Evolutionary conservation across 768 basidiomycete genomes (phyloP).

Genomic region (Suillus discolor): DNA sequence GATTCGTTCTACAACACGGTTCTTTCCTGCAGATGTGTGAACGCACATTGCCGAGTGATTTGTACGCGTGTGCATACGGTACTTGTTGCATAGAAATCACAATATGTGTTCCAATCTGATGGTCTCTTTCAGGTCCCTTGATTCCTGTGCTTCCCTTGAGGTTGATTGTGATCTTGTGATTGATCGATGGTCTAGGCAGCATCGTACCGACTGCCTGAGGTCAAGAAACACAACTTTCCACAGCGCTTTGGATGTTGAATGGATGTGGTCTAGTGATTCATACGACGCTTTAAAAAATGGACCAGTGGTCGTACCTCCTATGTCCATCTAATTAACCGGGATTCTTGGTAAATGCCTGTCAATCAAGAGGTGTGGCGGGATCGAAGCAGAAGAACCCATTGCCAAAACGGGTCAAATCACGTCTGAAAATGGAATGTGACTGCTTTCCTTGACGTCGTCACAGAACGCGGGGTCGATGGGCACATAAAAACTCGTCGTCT

Average conservation of each 20-base stretch:
- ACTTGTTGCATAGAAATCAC: conserved; percentile 1
- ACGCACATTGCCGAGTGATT: not conserved
- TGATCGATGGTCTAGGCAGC: not conserved
- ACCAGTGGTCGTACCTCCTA: not conserved
- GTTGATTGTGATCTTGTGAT: conserved; percentile 7
- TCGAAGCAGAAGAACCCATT: conserved; percentile 31
- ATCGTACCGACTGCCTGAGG: not conserved
- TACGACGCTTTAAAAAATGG: not conserved
- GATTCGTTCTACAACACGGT: not conserved
- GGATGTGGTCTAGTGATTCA: not conserved
- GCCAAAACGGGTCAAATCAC: conserved; percentile 30
- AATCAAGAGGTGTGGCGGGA: conserved; percentile 27
- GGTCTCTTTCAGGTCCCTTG: conserved; percentile 3
- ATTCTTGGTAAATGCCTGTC: conserved; percentile 27
- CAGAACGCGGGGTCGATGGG: conserved; percentile 27
- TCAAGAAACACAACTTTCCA: too few species aligned
- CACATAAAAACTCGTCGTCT: conserved; percentile 35
- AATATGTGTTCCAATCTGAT: conserved; percentile 5
- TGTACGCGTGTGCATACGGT: conserved; percentile 1
- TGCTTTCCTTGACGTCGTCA: conserved; percentile 33
- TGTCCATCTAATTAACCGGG: conserved; percentile 23
- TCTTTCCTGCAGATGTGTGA: conserved; percentile 2
- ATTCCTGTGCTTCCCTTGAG: conserved; percentile 5
- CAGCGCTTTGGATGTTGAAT: not conserved
- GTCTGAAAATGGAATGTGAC: conserved; percentile 36